These are phyloP conservation scores for Phyllosticta citrichinensis DNA, from an alignment of 2,329 filamentous ascomycete genomes.

Conservation along the genomic window DNA sequence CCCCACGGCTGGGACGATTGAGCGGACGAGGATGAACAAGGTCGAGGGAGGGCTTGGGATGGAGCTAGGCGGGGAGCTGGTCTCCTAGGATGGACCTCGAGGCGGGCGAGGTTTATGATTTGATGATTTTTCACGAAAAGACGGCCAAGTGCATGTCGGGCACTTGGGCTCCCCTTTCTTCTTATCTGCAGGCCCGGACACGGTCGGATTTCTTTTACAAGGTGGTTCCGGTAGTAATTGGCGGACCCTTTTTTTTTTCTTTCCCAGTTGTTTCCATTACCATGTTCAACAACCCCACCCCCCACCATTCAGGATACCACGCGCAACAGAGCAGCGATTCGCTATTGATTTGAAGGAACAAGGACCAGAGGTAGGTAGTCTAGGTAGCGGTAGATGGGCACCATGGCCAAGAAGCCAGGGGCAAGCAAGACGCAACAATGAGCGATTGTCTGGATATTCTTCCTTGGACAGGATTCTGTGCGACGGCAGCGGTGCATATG, in stretches of 20 bases:
- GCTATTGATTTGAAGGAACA: conserved; percentile 5
- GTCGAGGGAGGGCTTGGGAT: conserved; percentile 46
- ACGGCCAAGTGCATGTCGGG: not conserved
- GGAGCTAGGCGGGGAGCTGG: conserved; percentile 56
- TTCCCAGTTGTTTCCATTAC: not conserved
- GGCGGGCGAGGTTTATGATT: conserved; percentile 7
- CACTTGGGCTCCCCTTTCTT: not conserved
- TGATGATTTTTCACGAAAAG: conserved; percentile 7
- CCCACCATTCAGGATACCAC: conserved; percentile 8
- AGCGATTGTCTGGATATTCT: not conserved
- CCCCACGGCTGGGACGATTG: conserved; percentile 23
- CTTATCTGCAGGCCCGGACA: not conserved
- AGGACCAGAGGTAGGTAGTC: conserved; percentile 1
- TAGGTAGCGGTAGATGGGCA: conserved; percentile 10
- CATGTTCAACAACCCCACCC: not conserved
- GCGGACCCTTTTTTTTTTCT: conserved; percentile 4
- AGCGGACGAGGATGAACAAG: conserved; percentile 30
- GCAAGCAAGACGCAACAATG: not conserved
- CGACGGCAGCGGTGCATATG: not conserved
- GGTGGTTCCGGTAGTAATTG: not conserved
- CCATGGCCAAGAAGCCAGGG: not conserved
- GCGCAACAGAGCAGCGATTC: conserved; percentile 1
- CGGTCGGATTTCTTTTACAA: conserved; percentile 2
- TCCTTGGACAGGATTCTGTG: not conserved
- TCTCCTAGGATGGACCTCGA: conserved; percentile 30